A percentile compares a stretch with the other conserved stretches of the same genome.
phyloP scores from a whole-genome alignment of 2,329 filamentous ascomycete species.

The Paraphoma sp. region DNA sequence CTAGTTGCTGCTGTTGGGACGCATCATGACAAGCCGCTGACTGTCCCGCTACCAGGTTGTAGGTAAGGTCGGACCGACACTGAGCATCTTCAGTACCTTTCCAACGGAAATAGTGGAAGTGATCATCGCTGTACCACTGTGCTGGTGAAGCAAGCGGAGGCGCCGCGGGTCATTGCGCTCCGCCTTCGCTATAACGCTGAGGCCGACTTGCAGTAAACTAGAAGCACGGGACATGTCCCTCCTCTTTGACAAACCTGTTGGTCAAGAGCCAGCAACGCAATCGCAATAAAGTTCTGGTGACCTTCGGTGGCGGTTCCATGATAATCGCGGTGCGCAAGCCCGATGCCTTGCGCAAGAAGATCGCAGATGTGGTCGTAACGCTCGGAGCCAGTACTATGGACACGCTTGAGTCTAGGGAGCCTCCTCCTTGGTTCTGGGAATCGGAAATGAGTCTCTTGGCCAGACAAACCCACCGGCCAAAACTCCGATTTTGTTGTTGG shows the following conservation, averaged over 20 bases:
- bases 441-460: background rate
- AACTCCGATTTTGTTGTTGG: background rate
- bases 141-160: background rate
- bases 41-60: background rate
- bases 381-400: background rate
- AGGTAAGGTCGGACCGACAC: background rate
- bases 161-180: background rate
- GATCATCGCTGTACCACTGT: background rate
- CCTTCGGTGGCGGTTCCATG: background rate
- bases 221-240: background rate
- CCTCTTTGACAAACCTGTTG: background rate
- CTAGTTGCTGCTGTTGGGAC: too few relatives aligned
- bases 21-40: background rate
- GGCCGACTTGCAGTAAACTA: background rate
- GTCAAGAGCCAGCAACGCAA: background rate
- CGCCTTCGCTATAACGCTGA: background rate
- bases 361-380: background rate
- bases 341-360: background rate
- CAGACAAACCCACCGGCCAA: background rate
- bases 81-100: background rate
- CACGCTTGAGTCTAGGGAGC: background rate
- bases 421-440: background rate
- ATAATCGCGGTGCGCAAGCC: background rate
- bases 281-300: background rate
- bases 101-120: background rate